phyloP scores from a whole-genome alignment of 2,329 filamentous ascomycete genomes.

The Aspergillus versicolor region DNA sequence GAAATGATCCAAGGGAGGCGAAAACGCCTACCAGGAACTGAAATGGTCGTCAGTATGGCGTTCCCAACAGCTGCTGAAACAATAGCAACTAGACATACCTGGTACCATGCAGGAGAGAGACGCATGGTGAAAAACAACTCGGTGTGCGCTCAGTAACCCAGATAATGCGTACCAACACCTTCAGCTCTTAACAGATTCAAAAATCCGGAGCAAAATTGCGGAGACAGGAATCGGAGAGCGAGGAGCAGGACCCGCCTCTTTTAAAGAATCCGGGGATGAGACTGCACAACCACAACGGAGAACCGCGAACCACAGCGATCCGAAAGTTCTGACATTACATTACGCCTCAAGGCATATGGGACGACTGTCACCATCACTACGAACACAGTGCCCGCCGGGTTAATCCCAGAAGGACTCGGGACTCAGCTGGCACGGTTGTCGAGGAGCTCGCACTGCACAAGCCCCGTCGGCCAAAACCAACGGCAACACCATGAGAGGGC shows the following conservation, averaged over 20 bases:
- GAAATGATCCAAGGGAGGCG: conserved; percentile 58
- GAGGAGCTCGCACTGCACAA: not conserved
- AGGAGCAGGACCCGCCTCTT: conserved; percentile 18
- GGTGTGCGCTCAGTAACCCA: not conserved
- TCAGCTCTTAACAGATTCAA: conserved; percentile 1
- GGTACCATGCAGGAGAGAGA: conserved; percentile 59
- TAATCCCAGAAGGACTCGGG: conserved; percentile 9
- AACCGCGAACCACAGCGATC: not conserved
- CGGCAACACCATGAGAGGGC: not conserved
- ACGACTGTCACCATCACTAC: not conserved
- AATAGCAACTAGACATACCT: conserved; percentile 37
- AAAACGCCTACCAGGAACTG: conserved; percentile 60
- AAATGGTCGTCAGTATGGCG: conserved; percentile 15
- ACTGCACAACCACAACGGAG: conserved; percentile 16
- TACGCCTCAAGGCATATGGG: not conserved
- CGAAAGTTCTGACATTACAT: not conserved
- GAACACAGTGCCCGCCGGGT: conserved; percentile 10
- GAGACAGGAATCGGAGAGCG: conserved; percentile 15
- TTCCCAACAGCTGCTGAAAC: not conserved
- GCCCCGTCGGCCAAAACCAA: not conserved
- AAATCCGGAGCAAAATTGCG: conserved; percentile 17
- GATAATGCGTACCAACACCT: not conserved
- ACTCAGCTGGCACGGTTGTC: not conserved
- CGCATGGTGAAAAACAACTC: conserved; percentile 43
- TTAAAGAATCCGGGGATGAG: conserved; percentile 26